Evolutionary conservation across 176 grass and related monocot genomes (phyloP).

Genomic region (Eleusine indica): DNA sequence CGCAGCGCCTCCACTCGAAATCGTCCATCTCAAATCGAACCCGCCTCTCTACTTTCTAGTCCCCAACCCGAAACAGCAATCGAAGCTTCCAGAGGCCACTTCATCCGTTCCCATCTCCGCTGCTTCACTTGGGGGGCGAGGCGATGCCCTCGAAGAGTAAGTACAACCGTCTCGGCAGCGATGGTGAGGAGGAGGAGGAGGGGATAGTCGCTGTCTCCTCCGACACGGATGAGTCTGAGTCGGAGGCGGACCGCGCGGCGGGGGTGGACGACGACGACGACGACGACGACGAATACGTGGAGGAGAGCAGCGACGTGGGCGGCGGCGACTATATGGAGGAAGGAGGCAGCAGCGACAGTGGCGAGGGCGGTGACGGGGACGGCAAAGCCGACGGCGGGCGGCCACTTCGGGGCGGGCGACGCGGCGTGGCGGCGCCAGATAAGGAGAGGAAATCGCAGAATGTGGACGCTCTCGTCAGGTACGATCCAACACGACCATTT

Average conservation of each 20-base stretch:
- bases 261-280: slow-evolving; percentile 36
- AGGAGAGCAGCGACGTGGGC: slow-evolving; percentile 41
- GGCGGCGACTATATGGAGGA: slow-evolving; percentile 41
- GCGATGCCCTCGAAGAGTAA: slow-evolving; percentile 52
- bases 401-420: slow-evolving; percentile 20
- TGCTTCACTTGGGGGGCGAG: slow-evolving; percentile 6
- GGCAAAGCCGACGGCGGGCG: slow-evolving; percentile 5
- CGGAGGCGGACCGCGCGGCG: slow-evolving; percentile 21
- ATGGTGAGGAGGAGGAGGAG: slow-evolving; percentile 42
- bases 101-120: slow-evolving; percentile 28
- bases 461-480: slow-evolving; percentile 85
- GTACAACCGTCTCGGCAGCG: slow-evolving; percentile 16
- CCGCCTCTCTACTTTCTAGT: slow-evolving; percentile 4
- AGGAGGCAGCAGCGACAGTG: slow-evolving; percentile 30
- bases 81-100: slow-evolving; percentile 16
- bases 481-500: slow-evolving; percentile 16
- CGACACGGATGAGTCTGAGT: slow-evolving; percentile 48
- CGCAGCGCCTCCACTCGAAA: slow-evolving; percentile 33
- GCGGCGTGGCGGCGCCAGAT: slow-evolving; percentile 30
- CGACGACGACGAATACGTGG: slow-evolving; percentile 55
- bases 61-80: slow-evolving; percentile 21
- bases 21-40: slow-evolving; percentile 7
- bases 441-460: slow-evolving; percentile 81
- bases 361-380: slow-evolving; percentile 38
- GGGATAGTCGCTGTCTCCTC: slow-evolving; percentile 47